Evolutionary conservation across 2,329 filamentous ascomycete genomes (phyloP).

Genomic region (Phaeosphaeria sp.): DNA sequence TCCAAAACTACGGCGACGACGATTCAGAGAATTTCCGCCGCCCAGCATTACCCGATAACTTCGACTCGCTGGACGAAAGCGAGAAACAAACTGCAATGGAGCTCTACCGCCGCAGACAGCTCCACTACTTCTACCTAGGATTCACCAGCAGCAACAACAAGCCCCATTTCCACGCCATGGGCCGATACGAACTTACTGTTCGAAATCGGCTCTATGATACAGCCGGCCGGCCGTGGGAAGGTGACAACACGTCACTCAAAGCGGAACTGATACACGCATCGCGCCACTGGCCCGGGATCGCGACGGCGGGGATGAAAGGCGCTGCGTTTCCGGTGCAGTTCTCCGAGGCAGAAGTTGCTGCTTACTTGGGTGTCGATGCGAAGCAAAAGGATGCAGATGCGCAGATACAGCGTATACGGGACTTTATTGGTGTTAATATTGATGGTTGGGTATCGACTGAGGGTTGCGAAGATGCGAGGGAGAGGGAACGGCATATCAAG

Average conservation of each 20-base stretch:
- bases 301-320: constrained; percentile 12
- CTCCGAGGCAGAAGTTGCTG: constrained; percentile 14
- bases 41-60: constrained; percentile 24
- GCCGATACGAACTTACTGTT: constrained; percentile 11
- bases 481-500: constrained; percentile 24
- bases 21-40: constrained; percentile 18
- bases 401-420: constrained; percentile 22
- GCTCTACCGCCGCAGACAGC: constrained; percentile 25
- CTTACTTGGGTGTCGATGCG: constrained; percentile 15
- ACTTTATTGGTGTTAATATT: constrained; percentile 21
- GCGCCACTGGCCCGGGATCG: constrained; percentile 21
- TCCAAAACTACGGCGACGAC: constrained; percentile 47
- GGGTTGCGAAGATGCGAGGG: constrained; percentile 18
- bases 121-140: constrained; percentile 30
- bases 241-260: constrained; percentile 27
- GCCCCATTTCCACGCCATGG: constrained; percentile 23
- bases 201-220: constrained; percentile 13
- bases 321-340: constrained; percentile 12
- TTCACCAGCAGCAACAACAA: constrained; percentile 24
- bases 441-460: constrained; percentile 27
- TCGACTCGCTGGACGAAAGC: constrained; percentile 15
- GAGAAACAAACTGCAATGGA: constrained; percentile 19
- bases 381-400: constrained; percentile 22
- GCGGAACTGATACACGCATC: constrained; percentile 23
- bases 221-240: constrained; percentile 27